phyloP scores from a whole-genome alignment of 768 basidiomycete genomes.

The Sarcomyxa edulis region DNA sequence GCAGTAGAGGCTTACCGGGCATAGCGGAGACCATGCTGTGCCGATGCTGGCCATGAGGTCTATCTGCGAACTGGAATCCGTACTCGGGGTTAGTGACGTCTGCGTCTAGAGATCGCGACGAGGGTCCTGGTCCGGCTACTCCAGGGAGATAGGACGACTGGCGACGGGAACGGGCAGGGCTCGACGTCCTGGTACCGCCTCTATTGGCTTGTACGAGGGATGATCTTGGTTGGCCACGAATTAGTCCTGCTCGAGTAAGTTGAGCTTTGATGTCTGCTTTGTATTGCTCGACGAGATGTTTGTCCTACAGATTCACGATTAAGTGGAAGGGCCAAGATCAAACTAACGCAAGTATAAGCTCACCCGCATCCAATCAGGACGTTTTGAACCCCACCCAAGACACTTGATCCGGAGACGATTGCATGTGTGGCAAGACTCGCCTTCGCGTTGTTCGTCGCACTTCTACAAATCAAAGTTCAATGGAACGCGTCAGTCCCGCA shows the following conservation, averaged over 20 bases:
- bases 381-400: conserved; percentile 78
- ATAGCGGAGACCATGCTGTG: conserved; percentile 34
- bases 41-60: neutral
- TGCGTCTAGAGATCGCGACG: conserved; percentile 19
- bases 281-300: conserved; percentile 75
- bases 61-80: conserved; percentile 2
- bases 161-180: no score
- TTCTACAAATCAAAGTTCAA: conserved; percentile 46
- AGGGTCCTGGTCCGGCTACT: conserved; percentile 6
- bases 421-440: conserved; percentile 78
- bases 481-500: neutral
- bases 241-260: conserved; percentile 70
- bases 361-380: conserved; percentile 90
- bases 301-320: conserved; percentile 48
- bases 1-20: conserved; percentile 36
- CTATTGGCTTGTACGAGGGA: no score
- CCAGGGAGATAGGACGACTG: no score
- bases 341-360: conserved; percentile 13
- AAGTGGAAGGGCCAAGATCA: conserved; percentile 17
- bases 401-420: conserved; percentile 76
- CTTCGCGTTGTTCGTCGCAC: conserved; percentile 84
- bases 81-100: conserved; percentile 10
- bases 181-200: no score
- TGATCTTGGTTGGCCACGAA: conserved; percentile 75
- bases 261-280: conserved; percentile 83